Evolutionary conservation across 441 rosid species (phyloP), one percentile per base, ranked within the genome.

Genomic region (Sinapis alba): DNA sequence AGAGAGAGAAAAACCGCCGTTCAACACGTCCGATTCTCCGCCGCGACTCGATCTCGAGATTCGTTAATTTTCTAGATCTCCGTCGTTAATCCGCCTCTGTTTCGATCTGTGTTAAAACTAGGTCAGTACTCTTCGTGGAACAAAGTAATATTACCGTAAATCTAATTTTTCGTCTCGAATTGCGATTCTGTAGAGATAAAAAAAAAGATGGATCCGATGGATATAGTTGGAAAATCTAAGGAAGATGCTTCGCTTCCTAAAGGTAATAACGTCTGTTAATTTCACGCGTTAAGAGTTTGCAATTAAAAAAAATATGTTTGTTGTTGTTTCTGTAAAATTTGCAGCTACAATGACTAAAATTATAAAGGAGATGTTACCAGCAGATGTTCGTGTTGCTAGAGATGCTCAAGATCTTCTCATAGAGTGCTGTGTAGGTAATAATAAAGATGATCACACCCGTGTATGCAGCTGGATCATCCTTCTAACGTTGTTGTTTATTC

Each of bases 231-330:
- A 60, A 94, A 94, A 83, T 89, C 97, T 13, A 95, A 95, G 71
- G 99, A 95, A 81, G 99, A 95, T 77, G 99, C 99, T 65, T 95
- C 98, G 72, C 97, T 95, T 62, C 99, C 99, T 0, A 95, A 95
- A 89, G 99, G 99, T 89, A 8, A 11, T 45, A 18, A 15, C 6
- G 5, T 3, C 6, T 3, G 23, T 23, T 38, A 10, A 11, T n/a
- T 57, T 23, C 26, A 23, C 26, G 2, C 26, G 2, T 3, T 2
- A 23, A 24, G 19, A 38, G 43, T 23, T 57, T 57, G 28, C 20
- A 26, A 4, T 59, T 13, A 3, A 32, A n/a, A n/a, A n/a, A n/a
- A n/a, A 23, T 23, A 23, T 23, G 26, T 23, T 23, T 23, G 26
- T 23, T 23, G 2, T 23, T 23, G 26, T 23, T 23, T 23, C 26